These are phyloP conservation scores for Phialemoniopsis sp. DNA, from an alignment of 2,329 filamentous ascomycete genomes.

Conservation along the genomic window DNA sequence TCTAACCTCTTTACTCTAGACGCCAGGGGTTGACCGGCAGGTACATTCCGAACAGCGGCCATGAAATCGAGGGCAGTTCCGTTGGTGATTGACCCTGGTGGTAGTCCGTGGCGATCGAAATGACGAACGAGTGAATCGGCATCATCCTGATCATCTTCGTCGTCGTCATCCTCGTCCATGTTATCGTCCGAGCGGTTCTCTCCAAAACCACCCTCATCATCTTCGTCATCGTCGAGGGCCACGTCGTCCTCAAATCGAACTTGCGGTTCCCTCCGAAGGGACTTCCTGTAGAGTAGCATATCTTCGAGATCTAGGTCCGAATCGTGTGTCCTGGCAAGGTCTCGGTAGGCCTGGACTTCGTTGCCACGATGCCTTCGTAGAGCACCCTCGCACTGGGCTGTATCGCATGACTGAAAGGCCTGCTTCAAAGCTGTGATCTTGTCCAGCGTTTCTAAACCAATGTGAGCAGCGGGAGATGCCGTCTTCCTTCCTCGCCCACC, in stretches of 20 bases:
- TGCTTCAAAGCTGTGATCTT: conserved; percentile 24
- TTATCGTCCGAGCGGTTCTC: background rate
- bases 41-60: conserved; percentile 13
- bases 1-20: background rate
- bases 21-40: background rate
- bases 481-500: conserved; percentile 2
- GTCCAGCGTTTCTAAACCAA: conserved; percentile 20
- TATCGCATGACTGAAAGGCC: conserved; percentile 1
- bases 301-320: conserved; percentile 16
- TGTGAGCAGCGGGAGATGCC: background rate
- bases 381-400: conserved; percentile 21
- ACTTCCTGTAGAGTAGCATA: conserved; percentile 3
- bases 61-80: conserved; percentile 27
- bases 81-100: conserved; percentile 30
- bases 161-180: background rate
- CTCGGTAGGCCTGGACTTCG: conserved; percentile 31
- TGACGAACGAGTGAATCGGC: background rate
- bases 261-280: conserved; percentile 1
- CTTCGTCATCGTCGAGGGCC: background rate
- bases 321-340: conserved; percentile 24
- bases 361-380: conserved; percentile 27
- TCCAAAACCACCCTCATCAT: background rate
- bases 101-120: conserved; percentile 21
- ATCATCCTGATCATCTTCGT: conserved; percentile 3
- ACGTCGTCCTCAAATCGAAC: conserved; percentile 2